phyloP scores from a whole-genome alignment of 139 green algal species.

The Chlamydomonas schloesseri region DNA sequence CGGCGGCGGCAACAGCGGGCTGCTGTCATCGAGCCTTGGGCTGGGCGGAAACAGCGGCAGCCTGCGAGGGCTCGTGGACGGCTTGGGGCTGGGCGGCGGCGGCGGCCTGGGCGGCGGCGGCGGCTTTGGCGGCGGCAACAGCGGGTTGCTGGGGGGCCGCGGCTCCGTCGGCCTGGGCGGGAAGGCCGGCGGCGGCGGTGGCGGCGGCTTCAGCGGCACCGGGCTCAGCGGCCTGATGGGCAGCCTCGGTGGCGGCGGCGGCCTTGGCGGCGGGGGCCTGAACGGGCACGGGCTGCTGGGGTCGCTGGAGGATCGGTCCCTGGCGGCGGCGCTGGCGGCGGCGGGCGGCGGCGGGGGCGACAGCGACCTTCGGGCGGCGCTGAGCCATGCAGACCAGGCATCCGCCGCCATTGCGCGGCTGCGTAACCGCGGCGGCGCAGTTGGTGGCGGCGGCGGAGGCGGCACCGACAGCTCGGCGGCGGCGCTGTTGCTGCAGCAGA shows the following conservation, averaged over 20 bases:
- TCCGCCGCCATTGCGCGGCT: not conserved
- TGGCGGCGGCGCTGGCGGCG: not conserved
- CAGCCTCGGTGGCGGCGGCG: no score
- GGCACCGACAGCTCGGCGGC: not conserved
- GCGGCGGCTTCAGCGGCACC: not conserved
- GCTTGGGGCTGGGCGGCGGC: not conserved
- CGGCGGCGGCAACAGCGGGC: not conserved
- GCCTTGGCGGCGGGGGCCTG: no score
- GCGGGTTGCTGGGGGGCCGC: no score
- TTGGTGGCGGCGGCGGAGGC: not conserved
- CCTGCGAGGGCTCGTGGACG: not conserved
- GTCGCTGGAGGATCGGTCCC: not conserved
- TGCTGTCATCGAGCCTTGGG: not conserved
- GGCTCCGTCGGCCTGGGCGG: no score
- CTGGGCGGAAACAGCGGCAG: not conserved
- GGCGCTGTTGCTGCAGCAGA: not conserved
- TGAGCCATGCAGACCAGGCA: not conserved
- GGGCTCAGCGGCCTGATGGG: not conserved
- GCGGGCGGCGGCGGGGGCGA: no score
- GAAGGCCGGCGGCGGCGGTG: not conserved
- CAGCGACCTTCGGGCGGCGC: not conserved
- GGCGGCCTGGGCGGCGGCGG: no score
- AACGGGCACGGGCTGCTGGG: no score
- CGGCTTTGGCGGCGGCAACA: not conserved
- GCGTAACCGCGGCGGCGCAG: not conserved